These are phyloP conservation scores for Sordariomycetes sp. DNA, from an alignment of 2,329 filamentous ascomycete species.

Conservation along the genomic window DNA sequence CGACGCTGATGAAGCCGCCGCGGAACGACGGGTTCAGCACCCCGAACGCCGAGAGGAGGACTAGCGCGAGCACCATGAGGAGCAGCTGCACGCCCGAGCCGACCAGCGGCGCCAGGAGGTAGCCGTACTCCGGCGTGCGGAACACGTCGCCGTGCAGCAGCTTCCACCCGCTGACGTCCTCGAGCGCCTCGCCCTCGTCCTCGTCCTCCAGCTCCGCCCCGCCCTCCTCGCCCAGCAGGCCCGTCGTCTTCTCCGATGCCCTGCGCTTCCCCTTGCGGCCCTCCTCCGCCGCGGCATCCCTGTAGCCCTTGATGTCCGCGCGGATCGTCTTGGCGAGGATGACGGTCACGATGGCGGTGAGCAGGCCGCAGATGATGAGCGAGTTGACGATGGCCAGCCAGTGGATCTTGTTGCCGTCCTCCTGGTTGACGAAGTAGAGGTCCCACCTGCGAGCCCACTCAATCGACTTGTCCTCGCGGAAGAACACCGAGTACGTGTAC, in stretches of 20 bases:
- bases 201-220: constrained; percentile 40
- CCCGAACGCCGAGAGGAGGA: constrained; percentile 64
- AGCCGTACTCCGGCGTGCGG: constrained; percentile 58
- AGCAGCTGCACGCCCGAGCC: constrained; percentile 81
- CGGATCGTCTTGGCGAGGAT: constrained; percentile 71
- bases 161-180: constrained; percentile 84
- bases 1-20: constrained; percentile 81
- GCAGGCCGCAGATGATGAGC: constrained; percentile 66
- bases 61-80: constrained; percentile 66
- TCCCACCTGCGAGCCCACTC: constrained; percentile 85
- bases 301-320: constrained; percentile 67
- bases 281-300: constrained; percentile 55
- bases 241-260: constrained; percentile 36
- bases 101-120: constrained; percentile 67
- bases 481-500: constrained; percentile 86
- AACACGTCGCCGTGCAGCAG: constrained; percentile 83
- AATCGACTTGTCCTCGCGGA: constrained; percentile 67
- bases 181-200: constrained; percentile 57
- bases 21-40: constrained; percentile 78
- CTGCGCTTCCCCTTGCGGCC: constrained; percentile 39
- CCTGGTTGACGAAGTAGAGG: constrained; percentile 79
- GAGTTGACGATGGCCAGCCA: constrained; percentile 87
- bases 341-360: constrained; percentile 71
- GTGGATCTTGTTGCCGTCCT: constrained; percentile 71
- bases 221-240: constrained; percentile 49